Conservation (phyloP, 2,329 filamentous ascomycete genomes). For the Emericellopsis cladophorae region DNA sequence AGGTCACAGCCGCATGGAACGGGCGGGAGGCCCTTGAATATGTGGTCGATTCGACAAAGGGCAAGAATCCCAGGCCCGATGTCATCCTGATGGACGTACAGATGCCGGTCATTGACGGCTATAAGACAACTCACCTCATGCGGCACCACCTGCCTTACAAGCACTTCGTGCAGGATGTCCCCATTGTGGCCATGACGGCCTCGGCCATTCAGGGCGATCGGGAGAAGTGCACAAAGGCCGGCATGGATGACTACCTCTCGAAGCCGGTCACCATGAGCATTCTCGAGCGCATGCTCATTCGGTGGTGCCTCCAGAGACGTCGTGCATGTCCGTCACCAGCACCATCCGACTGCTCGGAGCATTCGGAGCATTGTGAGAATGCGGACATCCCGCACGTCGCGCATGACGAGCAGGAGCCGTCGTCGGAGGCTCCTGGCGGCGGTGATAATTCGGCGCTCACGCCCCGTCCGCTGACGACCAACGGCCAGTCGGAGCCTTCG, state of each 20-base stretch:
- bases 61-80: conserved; percentile 46
- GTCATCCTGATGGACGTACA: conserved; percentile 72
- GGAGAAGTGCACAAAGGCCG: conserved; percentile 60
- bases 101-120: conserved; percentile 68
- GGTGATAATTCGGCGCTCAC: conserved; percentile 19
- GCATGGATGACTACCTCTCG: conserved; percentile 67
- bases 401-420: conserved; percentile 12
- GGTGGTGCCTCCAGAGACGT: conserved; percentile 40
- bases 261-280: conserved; percentile 60
- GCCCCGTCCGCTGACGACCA: conserved; percentile 24
- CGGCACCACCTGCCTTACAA: conserved; percentile 56
- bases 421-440: neutral
- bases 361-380: conserved; percentile 27
- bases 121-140: conserved; percentile 62
- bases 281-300: conserved; percentile 58
- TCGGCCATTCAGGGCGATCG: conserved; percentile 65
- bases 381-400: conserved; percentile 25
- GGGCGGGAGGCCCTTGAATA: conserved; percentile 70
- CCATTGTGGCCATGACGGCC: conserved; percentile 73
- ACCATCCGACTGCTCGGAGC: conserved; percentile 31
- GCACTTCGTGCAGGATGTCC: conserved; percentile 44
- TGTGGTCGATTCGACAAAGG: conserved; percentile 39
- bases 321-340: conserved; percentile 10
- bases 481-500: conserved; percentile 23
- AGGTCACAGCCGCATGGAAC: conserved; percentile 61